Evolutionary conservation across 345 rosid genomes (phyloP).

Genomic region (Microcos paniculata): DNA sequence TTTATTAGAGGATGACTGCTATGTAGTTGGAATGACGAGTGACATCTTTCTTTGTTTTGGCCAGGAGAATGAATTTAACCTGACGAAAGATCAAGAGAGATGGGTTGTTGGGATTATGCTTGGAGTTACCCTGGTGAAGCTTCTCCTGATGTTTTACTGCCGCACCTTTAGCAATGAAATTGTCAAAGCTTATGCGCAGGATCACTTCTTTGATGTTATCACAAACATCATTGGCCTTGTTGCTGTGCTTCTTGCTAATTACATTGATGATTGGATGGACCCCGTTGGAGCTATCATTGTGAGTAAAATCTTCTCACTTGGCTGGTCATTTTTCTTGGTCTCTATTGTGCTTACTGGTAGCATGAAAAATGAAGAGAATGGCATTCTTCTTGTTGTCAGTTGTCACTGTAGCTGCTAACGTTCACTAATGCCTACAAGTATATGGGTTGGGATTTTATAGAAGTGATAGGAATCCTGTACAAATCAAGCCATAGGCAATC

Average conservation of each 20-base stretch:
- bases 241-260: constrained; percentile 88
- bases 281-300: constrained; percentile 98
- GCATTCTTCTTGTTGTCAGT: background rate
- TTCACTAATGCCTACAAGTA: background rate
- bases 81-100: constrained; percentile 69
- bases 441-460: background rate
- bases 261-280: constrained; percentile 82
- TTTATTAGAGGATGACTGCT: constrained; percentile 18
- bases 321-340: background rate
- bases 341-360: too few species aligned
- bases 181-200: constrained; percentile 95
- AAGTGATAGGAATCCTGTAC: background rate
- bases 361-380: background rate
- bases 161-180: constrained; percentile 83
- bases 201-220: constrained; percentile 94
- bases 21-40: constrained; percentile 17
- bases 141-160: constrained; percentile 72
- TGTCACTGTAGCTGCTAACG: background rate
- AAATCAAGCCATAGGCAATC: background rate
- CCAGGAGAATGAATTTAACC: constrained; percentile 67
- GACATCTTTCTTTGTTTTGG: constrained; percentile 18
- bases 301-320: constrained; percentile 27
- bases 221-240: constrained; percentile 93
- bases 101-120: constrained; percentile 99
- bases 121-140: constrained; percentile 80